Evolutionary conservation across 768 basidiomycete genomes (phyloP).

Genomic region (Naganishia vishniacii): DNA sequence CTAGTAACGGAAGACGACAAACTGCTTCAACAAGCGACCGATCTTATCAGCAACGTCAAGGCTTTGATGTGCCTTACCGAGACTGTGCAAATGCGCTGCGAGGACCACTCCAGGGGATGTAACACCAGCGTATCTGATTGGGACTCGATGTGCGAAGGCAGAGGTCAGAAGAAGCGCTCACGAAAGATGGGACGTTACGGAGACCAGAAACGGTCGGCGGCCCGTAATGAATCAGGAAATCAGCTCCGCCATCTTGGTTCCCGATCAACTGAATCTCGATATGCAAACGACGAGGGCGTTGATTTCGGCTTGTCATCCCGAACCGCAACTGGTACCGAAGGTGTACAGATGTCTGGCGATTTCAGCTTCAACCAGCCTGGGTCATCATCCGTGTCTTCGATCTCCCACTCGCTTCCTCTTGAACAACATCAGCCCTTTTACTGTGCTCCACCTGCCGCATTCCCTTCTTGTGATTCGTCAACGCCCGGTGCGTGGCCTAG

Average conservation of each 20-base stretch:
- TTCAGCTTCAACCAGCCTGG: not conserved
- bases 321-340: not conserved
- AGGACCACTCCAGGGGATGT: not conserved
- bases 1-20: not conserved
- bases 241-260: not conserved
- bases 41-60: constrained; percentile 7
- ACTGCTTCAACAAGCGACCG: not conserved
- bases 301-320: not conserved
- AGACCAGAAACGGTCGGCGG: not conserved
- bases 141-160: not conserved
- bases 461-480: too few species aligned
- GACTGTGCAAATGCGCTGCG: not conserved
- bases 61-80: not conserved
- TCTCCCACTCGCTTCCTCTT: not conserved
- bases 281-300: too few species aligned
- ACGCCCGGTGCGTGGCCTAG: too few species aligned
- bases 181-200: not conserved
- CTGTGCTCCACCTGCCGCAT: too few species aligned
- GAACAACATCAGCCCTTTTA: not conserved
- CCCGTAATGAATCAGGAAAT: not conserved
- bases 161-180: not conserved
- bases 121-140: not conserved
- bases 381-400: not conserved
- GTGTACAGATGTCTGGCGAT: not conserved
- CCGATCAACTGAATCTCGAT: not conserved